Evolutionary conservation across 1,284 basidiomycete species (phyloP), one percentile per base, ranked within the genome.

Genomic region (Mycena sp.): DNA sequence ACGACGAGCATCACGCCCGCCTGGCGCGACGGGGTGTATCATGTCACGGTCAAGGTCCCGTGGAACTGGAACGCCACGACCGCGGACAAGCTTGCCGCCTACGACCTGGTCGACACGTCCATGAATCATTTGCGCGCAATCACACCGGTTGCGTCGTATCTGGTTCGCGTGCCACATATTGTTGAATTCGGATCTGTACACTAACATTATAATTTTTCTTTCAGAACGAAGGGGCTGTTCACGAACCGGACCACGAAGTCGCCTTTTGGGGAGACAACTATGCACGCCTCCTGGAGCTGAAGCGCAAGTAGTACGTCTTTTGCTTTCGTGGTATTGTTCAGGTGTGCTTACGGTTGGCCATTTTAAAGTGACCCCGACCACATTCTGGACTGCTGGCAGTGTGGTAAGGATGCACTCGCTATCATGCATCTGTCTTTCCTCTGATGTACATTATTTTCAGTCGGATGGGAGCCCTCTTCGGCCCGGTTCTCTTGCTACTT

Each of bases 221-320:
- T 10, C 16, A 63, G 84, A 88, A 87, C 66, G 85, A 88, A 71
- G 84, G 82, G 6, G 84, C 87, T 70, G 83, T 86, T 3, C 81
- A 85, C 55, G 86, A 88, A 67, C 80, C 82, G 4, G 78, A 87
- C 59, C 80, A 83, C 69, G 76, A 85, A 74, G 76, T 71, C 4
- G 73, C 83, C 0, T 87, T 86, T 70, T 88, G 85, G 86, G 86
- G 85, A 1, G 61, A 70, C 1, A 81, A 87, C 69, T 84, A 88
- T 69, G 61, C 72, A 0, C 70, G 73, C 50, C 73, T 88, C 1
- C 71, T 87, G 16, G 57, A 69, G 11, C 78, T 87, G 64, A 88
- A 88, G 76, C 59, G 80, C 61, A 84, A 85, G 75, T 88, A 87
- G 85, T 87, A 67, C 57, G 83, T 73, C 43, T 44, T 21, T 26